These are phyloP conservation scores for Wickerhamiella vanderwaltii DNA, from an alignment of 805 yeast genomes.

Conservation along the genomic window DNA sequence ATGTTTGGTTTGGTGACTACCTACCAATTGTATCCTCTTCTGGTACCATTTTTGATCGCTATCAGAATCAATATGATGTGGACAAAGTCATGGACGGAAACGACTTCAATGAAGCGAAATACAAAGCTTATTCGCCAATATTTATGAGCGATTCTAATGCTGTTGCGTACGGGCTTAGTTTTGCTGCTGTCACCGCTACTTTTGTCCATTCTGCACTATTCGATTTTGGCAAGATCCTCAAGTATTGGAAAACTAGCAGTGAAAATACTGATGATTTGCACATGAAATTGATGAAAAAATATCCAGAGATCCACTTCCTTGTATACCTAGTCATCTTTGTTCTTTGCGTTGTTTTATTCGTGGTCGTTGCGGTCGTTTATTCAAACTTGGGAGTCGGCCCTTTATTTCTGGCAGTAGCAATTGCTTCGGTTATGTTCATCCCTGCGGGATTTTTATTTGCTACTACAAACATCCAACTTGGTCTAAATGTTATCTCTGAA, in stretches of 20 bases:
- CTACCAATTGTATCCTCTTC: constrained; percentile 41
- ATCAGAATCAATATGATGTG: constrained; percentile 40
- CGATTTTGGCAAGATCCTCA: constrained; percentile 44
- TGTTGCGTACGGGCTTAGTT: constrained; percentile 47
- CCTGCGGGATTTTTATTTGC: constrained; percentile 54
- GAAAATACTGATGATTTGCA: constrained; percentile 38
- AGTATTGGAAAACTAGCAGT: constrained; percentile 36
- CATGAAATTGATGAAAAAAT: constrained; percentile 42
- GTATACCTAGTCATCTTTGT: constrained; percentile 41
- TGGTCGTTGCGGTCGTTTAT: constrained; percentile 24
- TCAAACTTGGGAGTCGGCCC: constrained; percentile 35
- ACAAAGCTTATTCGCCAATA: constrained; percentile 50
- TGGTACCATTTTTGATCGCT: constrained; percentile 38
- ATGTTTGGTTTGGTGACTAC: constrained; percentile 47
- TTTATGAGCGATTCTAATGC: constrained; percentile 47
- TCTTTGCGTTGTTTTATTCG: constrained; percentile 11
- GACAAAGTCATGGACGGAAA: constrained; percentile 34
- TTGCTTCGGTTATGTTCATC: constrained; percentile 42
- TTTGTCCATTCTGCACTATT: constrained; percentile 45
- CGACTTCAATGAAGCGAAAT: constrained; percentile 36
- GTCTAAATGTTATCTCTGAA: constrained; percentile 51
- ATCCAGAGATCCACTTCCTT: constrained; percentile 54
- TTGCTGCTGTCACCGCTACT: constrained; percentile 54
- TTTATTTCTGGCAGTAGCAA: constrained; percentile 37
- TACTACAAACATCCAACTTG: constrained; percentile 47